Base-by-base conservation (phyloP, 192 early-diverging fungal genomes). In the Backusella tarrabulga region DNA sequence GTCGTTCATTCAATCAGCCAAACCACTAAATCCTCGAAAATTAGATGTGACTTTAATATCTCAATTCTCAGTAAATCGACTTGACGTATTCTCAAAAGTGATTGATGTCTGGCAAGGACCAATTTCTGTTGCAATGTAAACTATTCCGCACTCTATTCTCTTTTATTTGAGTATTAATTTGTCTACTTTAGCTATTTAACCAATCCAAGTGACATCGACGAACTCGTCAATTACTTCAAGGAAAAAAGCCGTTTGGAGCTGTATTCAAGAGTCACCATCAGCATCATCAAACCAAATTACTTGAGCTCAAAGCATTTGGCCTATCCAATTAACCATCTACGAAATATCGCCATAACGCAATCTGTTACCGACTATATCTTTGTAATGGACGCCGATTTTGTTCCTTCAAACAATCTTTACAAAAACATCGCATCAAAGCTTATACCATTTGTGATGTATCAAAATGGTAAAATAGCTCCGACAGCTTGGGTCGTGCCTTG, bases 341-440 rank as follows among this genome's bases (percentile, higher is more conserved):
- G 88, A 9, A 89, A 89, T 34, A 67, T 89, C 23, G 88, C 83
- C 41, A 82, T 85, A 35, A 63, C 66, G 11, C 76, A 82, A 11
- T 54, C 86, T 4, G 50, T 42, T 2, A 85, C 88, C 3, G 80
- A 82, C 17, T 87, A 86, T 73, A 79, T 85, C 4, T 82, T 84
- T 76, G 86, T 89, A 29, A 84, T 89, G 34, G 88, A 89, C 63
- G 88, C 88, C 17, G 88, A 89, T 42, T 89, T 89, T 66, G 80
- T 85, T 23, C 88, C 88, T 9, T 81, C 83, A 4, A 56, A 77
- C 14, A 80, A 72, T 6, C 77, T 89, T 17, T 83, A 87, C 32
- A 32, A 74, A 8, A 78, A 77, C 36, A 76, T 80, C 8, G 23
- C 26, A 12, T 52, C 76, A 29, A 74, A 35, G 0, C n/a, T 86